phyloP scores from a whole-genome alignment of 345 rosid genomes.

The Odontarrhena argentea region DNA sequence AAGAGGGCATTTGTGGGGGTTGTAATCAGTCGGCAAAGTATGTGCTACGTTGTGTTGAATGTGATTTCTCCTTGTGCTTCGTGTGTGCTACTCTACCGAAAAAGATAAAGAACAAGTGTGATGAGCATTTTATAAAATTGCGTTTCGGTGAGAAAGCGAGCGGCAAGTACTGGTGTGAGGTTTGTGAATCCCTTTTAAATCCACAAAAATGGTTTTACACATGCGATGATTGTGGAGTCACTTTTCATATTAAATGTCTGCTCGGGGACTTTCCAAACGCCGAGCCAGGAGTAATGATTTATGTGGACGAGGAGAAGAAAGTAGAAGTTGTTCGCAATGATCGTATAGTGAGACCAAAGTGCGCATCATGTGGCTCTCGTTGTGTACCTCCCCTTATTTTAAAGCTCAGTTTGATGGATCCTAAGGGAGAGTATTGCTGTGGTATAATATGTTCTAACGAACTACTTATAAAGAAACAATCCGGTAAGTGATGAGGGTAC shows the following conservation, averaged over 20 bases:
- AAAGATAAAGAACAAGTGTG: conserved; percentile 4
- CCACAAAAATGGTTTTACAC: conserved; percentile 17
- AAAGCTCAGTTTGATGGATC: neutral
- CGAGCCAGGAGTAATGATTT: neutral
- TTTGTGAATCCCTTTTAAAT: conserved; percentile 16
- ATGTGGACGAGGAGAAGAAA: neutral
- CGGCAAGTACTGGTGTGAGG: conserved; percentile 17
- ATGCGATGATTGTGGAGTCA: conserved; percentile 12
- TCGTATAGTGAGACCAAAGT: conserved; percentile 8
- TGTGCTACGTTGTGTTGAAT: conserved; percentile 6
- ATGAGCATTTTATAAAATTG: conserved; percentile 2
- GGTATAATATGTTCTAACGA: neutral
- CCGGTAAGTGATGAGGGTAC: too few relatives aligned
- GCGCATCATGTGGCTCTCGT: conserved; percentile 2
- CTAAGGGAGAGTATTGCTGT: neutral
- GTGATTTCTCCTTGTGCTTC: neutral
- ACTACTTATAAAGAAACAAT: too few relatives aligned
- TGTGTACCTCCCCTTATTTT: neutral
- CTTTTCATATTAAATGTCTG: neutral
- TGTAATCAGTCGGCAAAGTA: too few relatives aligned
- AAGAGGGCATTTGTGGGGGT: conserved; percentile 1
- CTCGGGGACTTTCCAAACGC: conserved; percentile 11
- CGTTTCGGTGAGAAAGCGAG: neutral
- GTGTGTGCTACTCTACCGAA: conserved; percentile 16
- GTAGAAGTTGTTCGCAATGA: neutral